Percentiles rank a stretch among this genome's conserved stretches.
These are phyloP conservation scores for Starmerella potacharoeniae DNA, from an alignment of 805 yeast species.

Conservation along the genomic window DNA sequence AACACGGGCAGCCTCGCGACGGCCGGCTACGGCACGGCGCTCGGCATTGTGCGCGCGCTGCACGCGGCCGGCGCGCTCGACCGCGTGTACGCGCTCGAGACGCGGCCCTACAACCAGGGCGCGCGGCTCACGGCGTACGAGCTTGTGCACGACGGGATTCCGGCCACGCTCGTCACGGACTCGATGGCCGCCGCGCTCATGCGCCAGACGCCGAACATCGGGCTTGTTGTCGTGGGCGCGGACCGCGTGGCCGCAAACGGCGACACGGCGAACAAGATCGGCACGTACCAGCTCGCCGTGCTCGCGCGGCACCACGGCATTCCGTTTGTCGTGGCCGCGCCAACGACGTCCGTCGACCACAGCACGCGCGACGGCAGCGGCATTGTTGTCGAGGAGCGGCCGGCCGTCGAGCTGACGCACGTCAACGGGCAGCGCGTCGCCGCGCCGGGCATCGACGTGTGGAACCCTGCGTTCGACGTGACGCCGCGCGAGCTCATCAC, in stretches of 20 bases:
- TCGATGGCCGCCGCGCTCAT: constrained; percentile 80
- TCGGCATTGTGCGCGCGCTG: constrained; percentile 78
- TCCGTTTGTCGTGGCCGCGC: constrained; percentile 89
- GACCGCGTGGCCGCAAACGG: constrained; percentile 90
- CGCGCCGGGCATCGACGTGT: constrained; percentile 71
- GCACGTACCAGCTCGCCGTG: constrained; percentile 79
- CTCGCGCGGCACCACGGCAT: constrained; percentile 58
- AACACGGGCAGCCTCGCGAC: constrained; percentile 96
- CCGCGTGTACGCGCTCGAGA: constrained; percentile 79
- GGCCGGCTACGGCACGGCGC: constrained; percentile 94
- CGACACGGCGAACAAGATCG: constrained; percentile 93
- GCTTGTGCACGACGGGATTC: constrained; percentile 71
- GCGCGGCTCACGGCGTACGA: constrained; percentile 88
- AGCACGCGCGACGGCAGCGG: constrained; percentile 55
- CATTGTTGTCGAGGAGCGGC: constrained; percentile 81
- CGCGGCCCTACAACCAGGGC: constrained; percentile 96
- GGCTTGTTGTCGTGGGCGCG: constrained; percentile 86
- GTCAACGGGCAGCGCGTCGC: constrained; percentile 68
- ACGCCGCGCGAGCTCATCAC: constrained; percentile 77
- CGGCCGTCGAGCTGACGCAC: constrained; percentile 63
- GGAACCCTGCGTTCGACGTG: constrained; percentile 96
- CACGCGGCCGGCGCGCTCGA: constrained; percentile 41
- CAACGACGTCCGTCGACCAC: constrained; percentile 78
- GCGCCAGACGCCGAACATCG: constrained; percentile 51
- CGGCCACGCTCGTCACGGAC: constrained; percentile 81